These are phyloP conservation scores for Termitomyces sp. DNA, from an alignment of 768 basidiomycete genomes.

Conservation along the genomic window DNA sequence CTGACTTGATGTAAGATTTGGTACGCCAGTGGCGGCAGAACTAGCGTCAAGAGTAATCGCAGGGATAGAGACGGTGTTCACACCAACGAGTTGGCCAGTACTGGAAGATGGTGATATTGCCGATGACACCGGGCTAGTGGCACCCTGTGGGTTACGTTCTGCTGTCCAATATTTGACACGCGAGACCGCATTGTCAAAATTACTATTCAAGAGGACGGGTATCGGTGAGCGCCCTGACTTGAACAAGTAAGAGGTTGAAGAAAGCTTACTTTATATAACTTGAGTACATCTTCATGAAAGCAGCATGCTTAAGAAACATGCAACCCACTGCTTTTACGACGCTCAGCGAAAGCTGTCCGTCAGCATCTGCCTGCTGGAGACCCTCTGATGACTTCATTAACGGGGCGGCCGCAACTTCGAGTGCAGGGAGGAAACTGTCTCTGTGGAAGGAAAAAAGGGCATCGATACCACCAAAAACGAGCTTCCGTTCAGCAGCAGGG, in stretches of 20 bases:
- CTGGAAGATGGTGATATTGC: conserved; percentile 58
- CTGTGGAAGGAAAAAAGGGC: conserved; percentile 89
- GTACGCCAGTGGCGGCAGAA: conserved; percentile 38
- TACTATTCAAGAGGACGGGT: conserved; percentile 44
- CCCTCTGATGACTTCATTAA: conserved; percentile 50
- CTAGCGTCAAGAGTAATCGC: conserved; percentile 36
- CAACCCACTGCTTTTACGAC: conserved; percentile 82
- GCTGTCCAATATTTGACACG: conserved; percentile 85
- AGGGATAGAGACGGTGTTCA: conserved; percentile 51
- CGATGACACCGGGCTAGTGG: conserved; percentile 32
- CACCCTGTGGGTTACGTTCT: conserved; percentile 42
- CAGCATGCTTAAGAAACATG: conserved; percentile 90
- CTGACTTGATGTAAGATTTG: conserved; percentile 72
- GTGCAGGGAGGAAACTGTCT: conserved; percentile 87
- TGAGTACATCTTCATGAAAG: conserved; percentile 99
- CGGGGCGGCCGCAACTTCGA: conserved; percentile 75
- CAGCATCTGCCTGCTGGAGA: conserved; percentile 52
- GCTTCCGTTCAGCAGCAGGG: conserved; percentile 79
- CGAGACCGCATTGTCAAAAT: conserved; percentile 90
- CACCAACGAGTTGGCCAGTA: conserved; percentile 57
- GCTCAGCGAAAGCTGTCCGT: conserved; percentile 68
- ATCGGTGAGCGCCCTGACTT: neutral
- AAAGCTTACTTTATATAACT: conserved; percentile 89
- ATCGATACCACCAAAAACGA: conserved; percentile 91
- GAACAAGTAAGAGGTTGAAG: conserved; percentile 1